phyloP scores from a whole-genome alignment of 2,329 filamentous ascomycete genomes.

The Aspergillus novoparasiticus region DNA sequence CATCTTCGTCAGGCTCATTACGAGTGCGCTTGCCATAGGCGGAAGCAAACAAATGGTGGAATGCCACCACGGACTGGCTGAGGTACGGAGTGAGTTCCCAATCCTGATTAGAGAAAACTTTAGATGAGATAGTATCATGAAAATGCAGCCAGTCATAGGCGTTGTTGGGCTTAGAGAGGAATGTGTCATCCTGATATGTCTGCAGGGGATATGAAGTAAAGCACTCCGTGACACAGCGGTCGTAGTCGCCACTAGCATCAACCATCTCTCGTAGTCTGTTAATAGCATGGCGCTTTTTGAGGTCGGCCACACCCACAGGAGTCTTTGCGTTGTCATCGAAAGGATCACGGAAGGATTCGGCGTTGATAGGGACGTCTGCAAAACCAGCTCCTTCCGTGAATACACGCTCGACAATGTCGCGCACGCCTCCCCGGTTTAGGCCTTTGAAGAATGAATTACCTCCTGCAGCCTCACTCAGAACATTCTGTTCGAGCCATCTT shows the following conservation, averaged over 20 bases:
- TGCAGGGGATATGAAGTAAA: conserved; percentile 84
- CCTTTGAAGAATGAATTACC: conserved; percentile 58
- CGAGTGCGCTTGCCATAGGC: conserved; percentile 54
- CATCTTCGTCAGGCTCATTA: conserved; percentile 46
- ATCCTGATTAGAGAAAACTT: conserved; percentile 80
- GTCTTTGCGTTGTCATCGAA: conserved; percentile 30
- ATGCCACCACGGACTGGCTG: conserved; percentile 81
- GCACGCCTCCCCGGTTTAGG: conserved; percentile 63
- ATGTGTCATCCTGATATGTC: conserved; percentile 89
- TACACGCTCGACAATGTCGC: conserved; percentile 67
- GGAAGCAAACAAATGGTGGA: conserved; percentile 87
- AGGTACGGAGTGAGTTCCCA: conserved; percentile 92
- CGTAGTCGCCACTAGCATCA: conserved; percentile 63
- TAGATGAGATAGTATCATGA: conserved; percentile 78
- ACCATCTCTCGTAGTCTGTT: conserved; percentile 62
- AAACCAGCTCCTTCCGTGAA: conserved; percentile 68
- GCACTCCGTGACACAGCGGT: conserved; percentile 68
- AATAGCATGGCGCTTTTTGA: conserved; percentile 62
- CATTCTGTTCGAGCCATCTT: conserved; percentile 62
- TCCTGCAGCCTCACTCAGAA: conserved; percentile 56
- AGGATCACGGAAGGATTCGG: conserved; percentile 40
- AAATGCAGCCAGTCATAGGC: conserved; percentile 97
- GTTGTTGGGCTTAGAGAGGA: conserved; percentile 80
- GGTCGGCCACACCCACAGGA: conserved; percentile 60
- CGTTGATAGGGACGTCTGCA: conserved; percentile 45